Evolutionary conservation across 2,329 filamentous ascomycete genomes (phyloP).

Genomic region (Rachicladosporium sp.): DNA sequence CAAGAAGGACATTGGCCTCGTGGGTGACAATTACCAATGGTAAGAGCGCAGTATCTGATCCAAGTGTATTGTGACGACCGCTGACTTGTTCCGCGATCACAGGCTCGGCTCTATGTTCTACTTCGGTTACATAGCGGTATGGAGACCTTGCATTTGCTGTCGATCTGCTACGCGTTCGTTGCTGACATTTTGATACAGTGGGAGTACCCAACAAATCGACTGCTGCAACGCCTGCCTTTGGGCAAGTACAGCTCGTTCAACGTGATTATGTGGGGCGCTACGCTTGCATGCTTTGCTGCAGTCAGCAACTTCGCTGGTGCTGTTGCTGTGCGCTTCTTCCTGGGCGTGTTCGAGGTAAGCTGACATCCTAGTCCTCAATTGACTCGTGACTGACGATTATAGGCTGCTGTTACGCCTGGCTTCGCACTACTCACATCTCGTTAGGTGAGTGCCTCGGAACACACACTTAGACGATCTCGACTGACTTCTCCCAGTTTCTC

Average conservation of each 20-base stretch:
- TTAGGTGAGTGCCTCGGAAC: too few species aligned
- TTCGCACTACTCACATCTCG: constrained; percentile 54
- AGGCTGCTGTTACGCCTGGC: constrained; percentile 52
- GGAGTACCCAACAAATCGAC: constrained; percentile 54
- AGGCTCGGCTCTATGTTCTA: constrained; percentile 35
- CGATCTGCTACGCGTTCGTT: too few species aligned
- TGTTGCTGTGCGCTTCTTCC: constrained; percentile 53
- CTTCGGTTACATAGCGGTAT: constrained; percentile 37
- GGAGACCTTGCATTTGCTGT: too few species aligned
- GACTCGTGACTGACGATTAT: too few species aligned
- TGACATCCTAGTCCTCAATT: too few species aligned
- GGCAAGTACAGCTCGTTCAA: constrained; percentile 55
- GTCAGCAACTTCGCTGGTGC: constrained; percentile 49
- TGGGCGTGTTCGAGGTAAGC: constrained; percentile 49
- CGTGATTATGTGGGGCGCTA: constrained; percentile 51
- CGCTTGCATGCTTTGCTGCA: constrained; percentile 51
- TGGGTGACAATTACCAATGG: constrained; percentile 42
- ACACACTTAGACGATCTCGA: too few species aligned
- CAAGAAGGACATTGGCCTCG: constrained; percentile 32
- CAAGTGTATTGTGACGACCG: too few species aligned
- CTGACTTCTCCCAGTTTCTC: too few species aligned
- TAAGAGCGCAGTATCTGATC: too few species aligned
- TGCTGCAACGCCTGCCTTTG: constrained; percentile 51
- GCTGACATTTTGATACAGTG: constrained; percentile 21
- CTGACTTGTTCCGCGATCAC: too few species aligned